phyloP scores from a whole-genome alignment of 305 asterid genomes.

The Withania somnifera region DNA sequence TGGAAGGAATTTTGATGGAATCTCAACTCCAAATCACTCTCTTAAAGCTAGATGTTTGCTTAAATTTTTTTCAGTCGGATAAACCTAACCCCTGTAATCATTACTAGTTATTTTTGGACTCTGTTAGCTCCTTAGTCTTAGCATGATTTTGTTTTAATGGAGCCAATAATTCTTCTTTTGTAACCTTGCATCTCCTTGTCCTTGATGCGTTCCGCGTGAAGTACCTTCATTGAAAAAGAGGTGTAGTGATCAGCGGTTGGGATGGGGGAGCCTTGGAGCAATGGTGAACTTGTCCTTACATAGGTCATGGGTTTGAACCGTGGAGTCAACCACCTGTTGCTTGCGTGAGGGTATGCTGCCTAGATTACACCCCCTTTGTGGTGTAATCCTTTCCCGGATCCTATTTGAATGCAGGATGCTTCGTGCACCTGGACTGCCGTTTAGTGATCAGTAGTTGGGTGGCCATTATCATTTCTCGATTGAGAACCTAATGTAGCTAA shows the following conservation, averaged over 20 bases:
- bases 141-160: background rate
- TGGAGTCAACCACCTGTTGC: background rate
- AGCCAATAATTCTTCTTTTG: background rate
- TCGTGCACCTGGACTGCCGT: background rate
- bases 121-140: background rate
- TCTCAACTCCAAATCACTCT: background rate
- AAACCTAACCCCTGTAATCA: background rate
- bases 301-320: background rate
- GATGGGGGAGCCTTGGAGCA: background rate
- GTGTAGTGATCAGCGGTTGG: background rate
- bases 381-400: background rate
- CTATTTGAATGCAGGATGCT: background rate
- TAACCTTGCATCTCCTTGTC: background rate
- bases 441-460: background rate
- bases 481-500: background rate
- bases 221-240: background rate
- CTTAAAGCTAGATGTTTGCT: background rate
- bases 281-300: background rate
- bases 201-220: background rate
- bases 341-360: background rate
- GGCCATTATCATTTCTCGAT: background rate
- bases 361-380: background rate
- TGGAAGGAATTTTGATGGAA: background rate
- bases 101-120: background rate
- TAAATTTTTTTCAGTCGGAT: background rate